Evolutionary conservation across 140 eudicot genomes (phyloP).

Genomic region (Stevia rebaudiana): DNA sequence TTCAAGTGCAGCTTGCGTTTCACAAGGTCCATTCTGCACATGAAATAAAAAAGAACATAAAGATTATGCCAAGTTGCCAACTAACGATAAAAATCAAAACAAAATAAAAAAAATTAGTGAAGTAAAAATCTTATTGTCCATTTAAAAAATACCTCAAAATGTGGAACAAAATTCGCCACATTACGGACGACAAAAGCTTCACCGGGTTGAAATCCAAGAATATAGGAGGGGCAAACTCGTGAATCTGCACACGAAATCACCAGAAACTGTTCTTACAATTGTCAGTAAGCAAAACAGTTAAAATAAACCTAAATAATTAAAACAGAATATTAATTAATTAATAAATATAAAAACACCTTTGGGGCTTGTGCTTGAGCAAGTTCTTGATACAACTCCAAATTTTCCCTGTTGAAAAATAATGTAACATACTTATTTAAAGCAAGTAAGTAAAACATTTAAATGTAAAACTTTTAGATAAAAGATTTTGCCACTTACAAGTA

Average conservation of each 20-base stretch:
- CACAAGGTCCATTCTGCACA: conserved; percentile 82
- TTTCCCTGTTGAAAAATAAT: conserved; percentile 47
- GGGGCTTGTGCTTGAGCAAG: conserved; percentile 82
- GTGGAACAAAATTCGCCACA: conserved; percentile 90
- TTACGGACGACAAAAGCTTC: conserved; percentile 90
- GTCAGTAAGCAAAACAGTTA: conserved; percentile 33
- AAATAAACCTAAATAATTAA: not conserved
- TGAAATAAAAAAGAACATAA: not conserved
- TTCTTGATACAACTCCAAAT: conserved; percentile 60
- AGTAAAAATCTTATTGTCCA: not conserved
- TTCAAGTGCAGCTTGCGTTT: conserved; percentile 92
- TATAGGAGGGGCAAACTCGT: conserved; percentile 85
- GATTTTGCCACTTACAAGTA: conserved; percentile 55
- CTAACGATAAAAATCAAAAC: too few species aligned
- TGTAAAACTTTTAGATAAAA: not conserved
- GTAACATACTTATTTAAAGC: not conserved
- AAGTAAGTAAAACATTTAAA: not conserved
- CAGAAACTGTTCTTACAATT: conserved; percentile 61
- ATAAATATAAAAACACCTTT: conserved; percentile 68
- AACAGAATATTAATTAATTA: not conserved
- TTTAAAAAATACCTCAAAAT: conserved; percentile 57
- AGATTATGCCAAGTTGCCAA: not conserved
- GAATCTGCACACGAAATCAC: conserved; percentile 99
- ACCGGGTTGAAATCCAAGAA: conserved; percentile 94
- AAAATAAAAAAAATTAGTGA: not conserved